Percentiles rank a stretch among this genome's conserved stretches.
These are phyloP conservation scores for Boletellus emodensis DNA, from an alignment of 768 basidiomycete genomes.

Conservation along the genomic window DNA sequence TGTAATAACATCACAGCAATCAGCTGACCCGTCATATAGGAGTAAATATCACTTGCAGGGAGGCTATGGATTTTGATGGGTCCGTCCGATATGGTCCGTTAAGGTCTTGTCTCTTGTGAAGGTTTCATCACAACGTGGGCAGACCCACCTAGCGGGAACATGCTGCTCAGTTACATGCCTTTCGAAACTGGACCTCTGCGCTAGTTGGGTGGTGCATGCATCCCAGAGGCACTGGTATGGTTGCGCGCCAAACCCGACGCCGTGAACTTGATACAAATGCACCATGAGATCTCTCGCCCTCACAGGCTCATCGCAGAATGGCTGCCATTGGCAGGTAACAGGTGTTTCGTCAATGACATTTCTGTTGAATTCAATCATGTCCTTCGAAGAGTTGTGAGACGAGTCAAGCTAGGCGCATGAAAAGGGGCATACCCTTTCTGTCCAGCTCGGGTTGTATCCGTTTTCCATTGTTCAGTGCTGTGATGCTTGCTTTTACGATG, in stretches of 20 bases:
- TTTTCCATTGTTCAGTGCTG: not conserved
- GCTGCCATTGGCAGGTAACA: constrained; percentile 6
- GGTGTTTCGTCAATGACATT: not conserved
- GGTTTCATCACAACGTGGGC: not conserved
- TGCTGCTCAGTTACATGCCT: constrained; percentile 12
- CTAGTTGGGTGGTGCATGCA: not conserved
- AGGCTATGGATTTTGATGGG: not conserved
- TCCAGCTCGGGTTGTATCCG: not conserved
- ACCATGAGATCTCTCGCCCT: not conserved
- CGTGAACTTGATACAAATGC: constrained; percentile 7
- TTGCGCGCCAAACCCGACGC: not conserved
- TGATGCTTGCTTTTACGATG: not conserved
- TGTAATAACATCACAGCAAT: not conserved
- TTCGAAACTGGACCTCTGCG: constrained; percentile 10
- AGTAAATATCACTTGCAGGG: not conserved
- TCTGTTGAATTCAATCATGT: constrained; percentile 3
- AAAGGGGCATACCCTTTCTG: not conserved
- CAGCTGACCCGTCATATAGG: not conserved
- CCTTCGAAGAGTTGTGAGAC: not conserved
- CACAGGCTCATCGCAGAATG: not conserved
- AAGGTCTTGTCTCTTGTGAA: constrained; percentile 7
- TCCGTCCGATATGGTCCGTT: not conserved
- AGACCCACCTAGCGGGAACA: constrained; percentile 10
- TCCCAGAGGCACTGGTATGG: constrained; percentile 9
- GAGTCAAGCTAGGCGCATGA: not conserved